Evolutionary conservation across 768 basidiomycete genomes (phyloP).

Genomic region (Termitomyces titanicus): DNA sequence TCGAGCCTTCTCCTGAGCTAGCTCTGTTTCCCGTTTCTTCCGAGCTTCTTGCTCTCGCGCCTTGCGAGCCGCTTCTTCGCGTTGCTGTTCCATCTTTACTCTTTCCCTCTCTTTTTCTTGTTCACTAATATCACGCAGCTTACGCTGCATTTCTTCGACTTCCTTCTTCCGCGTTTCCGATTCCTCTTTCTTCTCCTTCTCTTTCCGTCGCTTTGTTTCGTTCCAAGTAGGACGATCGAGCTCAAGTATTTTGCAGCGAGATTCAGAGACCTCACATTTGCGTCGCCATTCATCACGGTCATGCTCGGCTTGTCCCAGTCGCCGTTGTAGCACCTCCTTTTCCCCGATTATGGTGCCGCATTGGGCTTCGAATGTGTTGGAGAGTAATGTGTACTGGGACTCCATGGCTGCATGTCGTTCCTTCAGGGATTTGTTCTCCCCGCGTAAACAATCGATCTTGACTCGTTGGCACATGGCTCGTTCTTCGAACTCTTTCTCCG

Average conservation of each 20-base stretch:
- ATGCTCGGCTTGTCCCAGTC: neutral
- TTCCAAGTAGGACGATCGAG: conserved; percentile 11
- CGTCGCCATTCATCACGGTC: conserved; percentile 7
- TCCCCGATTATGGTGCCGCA: neutral
- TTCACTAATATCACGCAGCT: conserved; percentile 1
- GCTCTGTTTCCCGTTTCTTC: neutral
- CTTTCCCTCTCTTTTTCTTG: conserved; percentile 4
- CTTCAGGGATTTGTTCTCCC: neutral
- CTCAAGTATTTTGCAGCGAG: conserved; percentile 14
- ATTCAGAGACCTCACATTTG: conserved; percentile 8
- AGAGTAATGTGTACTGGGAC: neutral
- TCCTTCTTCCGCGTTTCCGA: conserved; percentile 1
- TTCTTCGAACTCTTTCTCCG: neutral
- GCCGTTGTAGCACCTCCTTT: neutral
- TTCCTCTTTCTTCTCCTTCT: conserved; percentile 1
- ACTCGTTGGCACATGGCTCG: neutral
- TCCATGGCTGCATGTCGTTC: neutral
- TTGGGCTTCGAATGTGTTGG: neutral
- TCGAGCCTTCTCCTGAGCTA: neutral
- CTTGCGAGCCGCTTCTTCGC: neutral
- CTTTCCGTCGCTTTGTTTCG: conserved; percentile 4
- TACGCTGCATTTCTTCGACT: conserved; percentile 8
- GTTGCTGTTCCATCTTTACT: conserved; percentile 1
- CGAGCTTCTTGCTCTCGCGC: conserved; percentile 4
- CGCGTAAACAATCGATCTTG: neutral